Evolutionary conservation across 805 yeast species (phyloP).

Genomic region (Myxozyma neotropica): DNA sequence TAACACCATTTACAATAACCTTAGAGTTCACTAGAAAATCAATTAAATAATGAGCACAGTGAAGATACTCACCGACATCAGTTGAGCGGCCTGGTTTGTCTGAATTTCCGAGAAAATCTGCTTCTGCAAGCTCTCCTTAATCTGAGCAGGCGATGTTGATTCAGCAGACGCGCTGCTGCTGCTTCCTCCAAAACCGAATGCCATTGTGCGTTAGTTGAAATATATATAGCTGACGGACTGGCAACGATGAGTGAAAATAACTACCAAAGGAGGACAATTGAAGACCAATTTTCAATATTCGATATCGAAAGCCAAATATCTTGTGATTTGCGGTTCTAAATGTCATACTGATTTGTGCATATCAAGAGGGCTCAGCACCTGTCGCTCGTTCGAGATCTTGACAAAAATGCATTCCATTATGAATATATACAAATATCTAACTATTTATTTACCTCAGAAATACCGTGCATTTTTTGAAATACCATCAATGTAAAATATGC

Average conservation of each 20-base stretch:
- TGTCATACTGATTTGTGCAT: neutral
- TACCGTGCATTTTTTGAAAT: neutral
- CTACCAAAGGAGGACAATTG: too few species aligned
- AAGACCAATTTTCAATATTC: too few species aligned
- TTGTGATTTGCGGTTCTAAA: too few species aligned
- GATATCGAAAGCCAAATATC: neutral
- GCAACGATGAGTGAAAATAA: too few species aligned
- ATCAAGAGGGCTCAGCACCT: too few species aligned
- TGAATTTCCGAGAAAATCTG: constrained; percentile 83
- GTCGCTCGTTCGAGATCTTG: too few species aligned
- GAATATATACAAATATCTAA: too few species aligned
- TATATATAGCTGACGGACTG: neutral
- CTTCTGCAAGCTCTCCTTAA: constrained; percentile 65
- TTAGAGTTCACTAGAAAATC: too few species aligned
- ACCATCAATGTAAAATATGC: neutral
- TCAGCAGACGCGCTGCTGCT: neutral
- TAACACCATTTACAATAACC: too few species aligned
- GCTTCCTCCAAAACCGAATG: constrained; percentile 17
- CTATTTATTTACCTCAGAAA: neutral
- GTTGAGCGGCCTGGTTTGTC: constrained; percentile 85
- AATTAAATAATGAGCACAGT: neutral
- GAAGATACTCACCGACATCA: constrained; percentile 56
- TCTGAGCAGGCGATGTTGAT: constrained; percentile 43
- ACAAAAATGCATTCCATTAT: too few species aligned
- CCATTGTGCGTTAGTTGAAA: constrained; percentile 5